phyloP scores from a whole-genome alignment of 257 asterid species.

The Solanum appendiculatum region DNA sequence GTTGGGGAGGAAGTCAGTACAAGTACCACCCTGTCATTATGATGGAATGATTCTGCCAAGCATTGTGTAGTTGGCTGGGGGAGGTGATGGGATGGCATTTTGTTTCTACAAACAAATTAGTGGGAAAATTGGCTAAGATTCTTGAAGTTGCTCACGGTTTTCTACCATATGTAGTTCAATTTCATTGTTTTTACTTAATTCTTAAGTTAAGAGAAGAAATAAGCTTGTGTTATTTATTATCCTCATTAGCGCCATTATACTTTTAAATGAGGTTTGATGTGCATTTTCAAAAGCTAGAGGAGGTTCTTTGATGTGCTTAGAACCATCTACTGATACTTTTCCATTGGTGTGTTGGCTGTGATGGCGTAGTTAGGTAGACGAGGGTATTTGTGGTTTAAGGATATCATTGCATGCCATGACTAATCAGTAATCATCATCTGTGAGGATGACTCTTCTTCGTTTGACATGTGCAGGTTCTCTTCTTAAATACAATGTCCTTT shows the following conservation, averaged over 20 bases:
- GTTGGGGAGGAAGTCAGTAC: background rate
- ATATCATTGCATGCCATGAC: background rate
- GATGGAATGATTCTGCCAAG: background rate
- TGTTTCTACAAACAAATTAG: background rate
- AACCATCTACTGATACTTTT: background rate
- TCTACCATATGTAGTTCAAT: background rate
- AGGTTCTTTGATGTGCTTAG: background rate
- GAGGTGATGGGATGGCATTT: background rate
- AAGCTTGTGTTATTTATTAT: background rate
- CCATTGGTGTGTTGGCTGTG: background rate
- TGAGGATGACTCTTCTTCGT: background rate
- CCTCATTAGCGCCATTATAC: background rate
- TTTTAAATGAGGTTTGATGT: background rate
- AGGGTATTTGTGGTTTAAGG: background rate
- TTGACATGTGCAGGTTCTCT: constrained; percentile 44
- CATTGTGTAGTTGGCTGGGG: background rate
- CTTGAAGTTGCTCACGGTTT: background rate
- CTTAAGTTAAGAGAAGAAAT: background rate
- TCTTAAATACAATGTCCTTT: constrained; percentile 81
- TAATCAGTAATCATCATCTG: background rate
- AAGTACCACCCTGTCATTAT: background rate
- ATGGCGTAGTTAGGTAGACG: background rate
- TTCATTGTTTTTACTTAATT: background rate
- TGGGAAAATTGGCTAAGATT: background rate
- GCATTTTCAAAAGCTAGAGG: background rate